These are phyloP conservation scores for Beauveria sp. DNA, from an alignment of 2,329 filamentous ascomycete species.

Conservation along the genomic window DNA sequence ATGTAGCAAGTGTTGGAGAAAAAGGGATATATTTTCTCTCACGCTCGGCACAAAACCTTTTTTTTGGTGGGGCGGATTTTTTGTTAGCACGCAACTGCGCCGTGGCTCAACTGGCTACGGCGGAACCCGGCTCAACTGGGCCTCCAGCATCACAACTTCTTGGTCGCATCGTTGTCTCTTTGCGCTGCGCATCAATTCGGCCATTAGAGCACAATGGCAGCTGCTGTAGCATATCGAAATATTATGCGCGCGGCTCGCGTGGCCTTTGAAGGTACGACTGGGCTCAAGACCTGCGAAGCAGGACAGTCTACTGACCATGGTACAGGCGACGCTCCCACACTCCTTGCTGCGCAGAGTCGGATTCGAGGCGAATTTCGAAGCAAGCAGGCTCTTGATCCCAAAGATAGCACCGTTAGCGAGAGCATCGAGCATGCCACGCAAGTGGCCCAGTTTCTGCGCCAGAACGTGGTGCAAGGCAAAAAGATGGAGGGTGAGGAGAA, in stretches of 20 bases:
- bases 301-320: not conserved
- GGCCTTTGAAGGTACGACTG: conserved; percentile 67
- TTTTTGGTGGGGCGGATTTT: conserved; percentile 10
- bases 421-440: conserved; percentile 74
- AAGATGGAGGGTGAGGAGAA: conserved; percentile 32
- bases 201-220: conserved; percentile 50
- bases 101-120: not conserved
- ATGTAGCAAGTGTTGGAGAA: conserved; percentile 15
- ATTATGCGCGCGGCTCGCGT: conserved; percentile 73
- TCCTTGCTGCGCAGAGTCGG: conserved; percentile 62
- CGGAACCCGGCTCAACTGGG: conserved; percentile 19
- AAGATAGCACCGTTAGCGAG: conserved; percentile 50
- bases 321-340: conserved; percentile 60
- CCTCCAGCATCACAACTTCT: conserved; percentile 13
- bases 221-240: conserved; percentile 67
- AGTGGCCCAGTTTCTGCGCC: conserved; percentile 67
- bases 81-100: not conserved
- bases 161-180: not conserved
- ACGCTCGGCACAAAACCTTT: not conserved
- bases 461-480: conserved; percentile 85
- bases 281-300: not conserved
- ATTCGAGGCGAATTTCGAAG: conserved; percentile 68
- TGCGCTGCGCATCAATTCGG: not conserved
- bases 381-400: conserved; percentile 51
- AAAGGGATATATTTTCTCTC: conserved; percentile 2